Evolutionary conservation across 2,329 filamentous ascomycete species (phyloP).

Genomic region (Nigrospora oryzae): DNA sequence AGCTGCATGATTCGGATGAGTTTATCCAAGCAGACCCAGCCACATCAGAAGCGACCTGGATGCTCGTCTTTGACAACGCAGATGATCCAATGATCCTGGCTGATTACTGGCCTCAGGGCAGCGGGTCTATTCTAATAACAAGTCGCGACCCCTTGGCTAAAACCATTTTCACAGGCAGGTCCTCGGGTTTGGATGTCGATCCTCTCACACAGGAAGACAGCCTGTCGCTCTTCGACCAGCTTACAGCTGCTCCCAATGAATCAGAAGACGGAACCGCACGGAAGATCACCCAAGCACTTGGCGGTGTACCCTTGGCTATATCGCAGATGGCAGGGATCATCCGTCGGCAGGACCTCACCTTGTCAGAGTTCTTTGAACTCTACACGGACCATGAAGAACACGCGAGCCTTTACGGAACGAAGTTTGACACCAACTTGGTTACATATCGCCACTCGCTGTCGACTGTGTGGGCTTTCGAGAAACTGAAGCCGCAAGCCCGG

Average conservation of each 20-base stretch:
- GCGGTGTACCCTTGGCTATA: too few relatives aligned
- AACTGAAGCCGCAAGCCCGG: not conserved
- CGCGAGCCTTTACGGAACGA: not conserved
- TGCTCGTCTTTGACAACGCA: slow-evolving; percentile 16
- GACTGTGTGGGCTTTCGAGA: slow-evolving; percentile 3
- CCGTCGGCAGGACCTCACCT: slow-evolving; percentile 1
- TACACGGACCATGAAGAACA: too few relatives aligned
- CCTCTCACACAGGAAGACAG: too few relatives aligned
- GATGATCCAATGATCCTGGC: slow-evolving; percentile 12
- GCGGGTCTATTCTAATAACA: slow-evolving; percentile 15
- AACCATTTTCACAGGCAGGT: not conserved
- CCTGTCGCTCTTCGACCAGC: too few relatives aligned
- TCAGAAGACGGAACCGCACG: too few relatives aligned
- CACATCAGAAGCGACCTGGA: slow-evolving; percentile 9
- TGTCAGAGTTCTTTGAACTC: not conserved
- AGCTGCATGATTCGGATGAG: too few relatives aligned
- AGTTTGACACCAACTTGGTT: not conserved
- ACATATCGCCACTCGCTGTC: not conserved
- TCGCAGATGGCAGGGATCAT: too few relatives aligned
- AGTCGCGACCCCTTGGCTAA: slow-evolving; percentile 15
- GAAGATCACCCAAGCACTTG: too few relatives aligned
- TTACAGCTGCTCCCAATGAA: too few relatives aligned
- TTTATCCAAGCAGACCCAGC: too few relatives aligned
- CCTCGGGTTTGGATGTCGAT: too few relatives aligned
- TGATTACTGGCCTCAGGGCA: slow-evolving; percentile 14